Percentiles rank a stretch among this genome's conserved stretches.
phyloP scores from a whole-genome alignment of 164 flowering plant species.

The Protea cynaroides region DNA sequence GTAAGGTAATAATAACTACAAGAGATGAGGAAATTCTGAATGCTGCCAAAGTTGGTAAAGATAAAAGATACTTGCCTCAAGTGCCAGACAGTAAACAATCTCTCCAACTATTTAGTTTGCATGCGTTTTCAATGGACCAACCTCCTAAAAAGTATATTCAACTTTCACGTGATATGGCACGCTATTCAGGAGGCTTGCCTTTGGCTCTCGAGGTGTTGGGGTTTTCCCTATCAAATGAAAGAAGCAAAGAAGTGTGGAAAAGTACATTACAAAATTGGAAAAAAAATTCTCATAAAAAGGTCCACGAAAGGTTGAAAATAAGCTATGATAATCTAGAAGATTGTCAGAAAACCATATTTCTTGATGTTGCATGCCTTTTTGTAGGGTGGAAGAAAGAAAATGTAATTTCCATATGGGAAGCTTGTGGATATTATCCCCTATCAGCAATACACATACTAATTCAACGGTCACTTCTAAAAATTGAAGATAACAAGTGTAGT shows the following conservation, averaged over 20 bases:
- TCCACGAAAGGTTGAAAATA: no score
- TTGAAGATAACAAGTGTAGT: no score
- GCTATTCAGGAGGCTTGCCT: not conserved
- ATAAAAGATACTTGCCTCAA: not conserved
- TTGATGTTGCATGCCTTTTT: no score
- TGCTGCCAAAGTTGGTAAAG: not conserved
- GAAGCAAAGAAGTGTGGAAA: conserved; percentile 13
- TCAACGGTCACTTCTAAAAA: no score
- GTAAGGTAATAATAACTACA: conserved; percentile 18
- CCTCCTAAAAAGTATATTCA: not conserved
- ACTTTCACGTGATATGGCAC: not conserved
- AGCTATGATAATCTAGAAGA: no score
- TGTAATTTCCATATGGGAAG: no score
- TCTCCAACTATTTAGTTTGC: conserved; percentile 12
- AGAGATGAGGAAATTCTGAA: not conserved
- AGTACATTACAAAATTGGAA: no score
- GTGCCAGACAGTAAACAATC: not conserved
- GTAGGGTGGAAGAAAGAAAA: no score
- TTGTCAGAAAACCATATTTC: no score
- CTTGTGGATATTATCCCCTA: no score
- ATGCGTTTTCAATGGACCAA: conserved; percentile 8
- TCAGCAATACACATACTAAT: not conserved
- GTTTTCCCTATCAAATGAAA: not conserved
- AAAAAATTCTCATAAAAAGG: no score
- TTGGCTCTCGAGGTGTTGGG: conserved; percentile 8